Base-by-base conservation (phyloP, 139 green algal genomes). In the Diplosphaera chodatii region DNA sequence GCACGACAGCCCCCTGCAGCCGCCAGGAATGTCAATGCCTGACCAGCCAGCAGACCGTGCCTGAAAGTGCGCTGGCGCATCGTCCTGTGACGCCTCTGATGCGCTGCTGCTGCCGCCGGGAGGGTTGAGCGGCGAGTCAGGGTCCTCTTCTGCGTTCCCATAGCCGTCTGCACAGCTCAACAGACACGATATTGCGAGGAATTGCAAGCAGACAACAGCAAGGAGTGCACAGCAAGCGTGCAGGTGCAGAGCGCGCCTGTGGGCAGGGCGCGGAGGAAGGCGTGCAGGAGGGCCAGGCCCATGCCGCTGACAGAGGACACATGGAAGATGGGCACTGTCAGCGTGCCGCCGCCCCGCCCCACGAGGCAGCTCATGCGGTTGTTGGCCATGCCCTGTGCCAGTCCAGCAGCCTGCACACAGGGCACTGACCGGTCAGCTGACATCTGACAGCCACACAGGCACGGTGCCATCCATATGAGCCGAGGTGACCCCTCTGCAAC, bases 221-320 rank as follows among this genome's bases (percentile, higher is more conserved):
- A 25, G 3, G 40, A 48, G 10, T 48, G 37, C 37, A 48, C 37
- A 48, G 13, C 37, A 48, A 13, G 37, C 37, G 37, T 13, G 25
- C 22, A 5, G 32, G n/a, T n/a, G n/a, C n/a, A n/a, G 31, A 18
- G 4, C 16, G 48, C 18, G 25, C 48, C 18, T 59, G 48, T 27
- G 16, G 48, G 48, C 48, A 59, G 48, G 48, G 48, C 48, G 10
- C 48, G 48, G 15, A 96, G 80, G 69, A 95, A 92, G 16, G 77
- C 71, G 70, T 96, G 90, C 73, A 96, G 78, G 37, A 86, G 40
- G 2, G 78, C 34, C 40, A 95, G 62, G 29, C 88, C 87, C 1
- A 56, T 21, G 32, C 90, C 90, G 0, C 82, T 88, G 1, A 92
- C 83, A 4, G 75, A 72, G 0, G 87, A 92, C 15, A 88, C 73